Percentiles rank a stretch among this genome's conserved stretches.
Conservation (phyloP, 495 filamentous ascomycete species). For the Xylaria acuta region DNA sequence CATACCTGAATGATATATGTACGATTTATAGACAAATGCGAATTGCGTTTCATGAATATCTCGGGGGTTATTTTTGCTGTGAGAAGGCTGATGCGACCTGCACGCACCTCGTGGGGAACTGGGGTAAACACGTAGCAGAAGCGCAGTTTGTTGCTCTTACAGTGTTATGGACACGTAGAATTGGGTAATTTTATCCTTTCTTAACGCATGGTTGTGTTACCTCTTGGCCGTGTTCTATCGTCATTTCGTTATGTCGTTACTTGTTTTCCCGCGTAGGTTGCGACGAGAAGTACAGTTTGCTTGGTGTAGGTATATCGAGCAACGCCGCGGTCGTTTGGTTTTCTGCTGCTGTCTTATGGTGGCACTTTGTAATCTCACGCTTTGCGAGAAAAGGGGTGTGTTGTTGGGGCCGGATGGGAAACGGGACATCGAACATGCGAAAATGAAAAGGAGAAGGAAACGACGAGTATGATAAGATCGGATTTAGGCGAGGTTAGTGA, state of each 20-base stretch:
- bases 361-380: too few species aligned
- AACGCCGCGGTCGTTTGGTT: too few species aligned
- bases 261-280: too few species aligned
- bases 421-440: neutral
- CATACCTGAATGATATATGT: neutral
- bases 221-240: too few species aligned
- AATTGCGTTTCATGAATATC: neutral
- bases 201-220: too few species aligned
- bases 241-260: too few species aligned
- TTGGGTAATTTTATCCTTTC: too few species aligned
- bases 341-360: neutral
- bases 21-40: constrained; percentile 12
- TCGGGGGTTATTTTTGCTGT: neutral
- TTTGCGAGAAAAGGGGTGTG: neutral
- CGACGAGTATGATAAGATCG: neutral
- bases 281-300: neutral
- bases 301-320: neutral
- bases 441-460: neutral
- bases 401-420: neutral
- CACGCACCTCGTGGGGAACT: neutral
- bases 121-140: neutral
- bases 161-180: too few species aligned
- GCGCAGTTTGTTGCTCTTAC: neutral
- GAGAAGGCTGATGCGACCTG: neutral
- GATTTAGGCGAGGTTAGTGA: too few species aligned